Evolutionary conservation across 352 stramenopile genomes (phyloP).

Genomic region (Phytophthora constricta): DNA sequence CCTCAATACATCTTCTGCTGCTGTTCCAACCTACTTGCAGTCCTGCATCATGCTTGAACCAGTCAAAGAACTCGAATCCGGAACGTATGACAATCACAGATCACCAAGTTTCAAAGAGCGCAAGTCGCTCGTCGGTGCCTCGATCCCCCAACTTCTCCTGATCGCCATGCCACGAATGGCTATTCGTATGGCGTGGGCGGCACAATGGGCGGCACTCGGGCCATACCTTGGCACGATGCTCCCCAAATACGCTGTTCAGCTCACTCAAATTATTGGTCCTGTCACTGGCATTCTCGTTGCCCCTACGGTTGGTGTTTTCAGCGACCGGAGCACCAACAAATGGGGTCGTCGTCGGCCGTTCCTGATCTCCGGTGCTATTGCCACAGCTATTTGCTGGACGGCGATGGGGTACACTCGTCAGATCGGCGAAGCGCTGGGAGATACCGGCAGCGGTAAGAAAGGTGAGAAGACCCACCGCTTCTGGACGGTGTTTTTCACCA

Average conservation of each 20-base stretch:
- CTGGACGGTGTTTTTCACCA: slow-evolving; percentile 35
- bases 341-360: slow-evolving; percentile 37
- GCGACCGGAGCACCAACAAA: slow-evolving; percentile 31
- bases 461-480: slow-evolving; percentile 26
- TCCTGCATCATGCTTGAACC: slow-evolving; percentile 14
- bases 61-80: slow-evolving; percentile 30
- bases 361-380: slow-evolving; percentile 28
- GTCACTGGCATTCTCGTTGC: slow-evolving; percentile 32
- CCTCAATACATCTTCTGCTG: neutral
- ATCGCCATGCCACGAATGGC: slow-evolving; percentile 40
- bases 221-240: slow-evolving; percentile 36
- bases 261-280: slow-evolving; percentile 32
- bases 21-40: too few species aligned
- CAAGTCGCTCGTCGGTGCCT: slow-evolving; percentile 20
- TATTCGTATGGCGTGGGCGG: slow-evolving; percentile 32
- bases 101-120: slow-evolving; percentile 22
- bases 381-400: slow-evolving; percentile 48
- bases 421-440: slow-evolving; percentile 41
- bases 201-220: slow-evolving; percentile 34
- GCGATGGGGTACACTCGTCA: slow-evolving; percentile 62
- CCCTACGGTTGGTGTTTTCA: slow-evolving; percentile 29
- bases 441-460: slow-evolving; percentile 28
- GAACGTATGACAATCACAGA: slow-evolving; percentile 22
- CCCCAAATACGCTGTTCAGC: slow-evolving; percentile 35
- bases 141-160: slow-evolving; percentile 31